Base-by-base conservation (phyloP, 2,329 filamentous ascomycete species). In the Rutstroemia sp. region DNA sequence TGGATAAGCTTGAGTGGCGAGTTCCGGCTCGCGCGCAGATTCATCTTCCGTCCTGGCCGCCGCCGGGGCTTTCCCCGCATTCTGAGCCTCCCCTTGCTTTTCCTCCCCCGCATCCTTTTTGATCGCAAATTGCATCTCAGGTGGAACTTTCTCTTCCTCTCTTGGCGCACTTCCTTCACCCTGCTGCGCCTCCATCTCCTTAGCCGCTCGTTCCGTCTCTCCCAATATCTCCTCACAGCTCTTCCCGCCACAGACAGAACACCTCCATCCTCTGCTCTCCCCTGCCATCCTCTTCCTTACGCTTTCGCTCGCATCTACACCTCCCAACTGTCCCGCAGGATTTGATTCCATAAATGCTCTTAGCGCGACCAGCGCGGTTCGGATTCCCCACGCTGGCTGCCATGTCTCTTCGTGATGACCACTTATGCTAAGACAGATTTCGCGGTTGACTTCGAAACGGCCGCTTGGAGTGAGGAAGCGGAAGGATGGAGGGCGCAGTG, bases 321-420 rank as follows among this genome's bases (percentile, higher is more conserved):
- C 94, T 12, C 94, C 94, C 1, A 99, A 76, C 75, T 97, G 94
- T 1, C 94, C 94, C 64, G 82, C 83, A 8, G 88, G 84, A 64
- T 92, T 89, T 3, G 87, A 92, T 70, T 95, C 91, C 91, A 99
- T 97, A 72, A 96, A 96, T 64, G 83, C 87, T 54, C 94, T 76
- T 49, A 97, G 82, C 37, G 83, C 83, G 44, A 85, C 81, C 6
- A 99, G 75, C 16, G 94, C 92, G 4, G 94, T 97, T 58, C 94
- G 81, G 9, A 99, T 87, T 0, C 94, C 94, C 94, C 94, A 99
- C 0, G 94, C 94, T 0, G 94, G 94, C 78, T 96, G 92, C 94
- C 94, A 99, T 16, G 89, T 95, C 75, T 97, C 94, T 71, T 97
- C 94, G 73, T 99, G 94, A 72, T 96, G 92, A 2, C 92, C 92